Conservation (phyloP, 176 grass and related monocot species). For the Alloteropsis semialata region DNA sequence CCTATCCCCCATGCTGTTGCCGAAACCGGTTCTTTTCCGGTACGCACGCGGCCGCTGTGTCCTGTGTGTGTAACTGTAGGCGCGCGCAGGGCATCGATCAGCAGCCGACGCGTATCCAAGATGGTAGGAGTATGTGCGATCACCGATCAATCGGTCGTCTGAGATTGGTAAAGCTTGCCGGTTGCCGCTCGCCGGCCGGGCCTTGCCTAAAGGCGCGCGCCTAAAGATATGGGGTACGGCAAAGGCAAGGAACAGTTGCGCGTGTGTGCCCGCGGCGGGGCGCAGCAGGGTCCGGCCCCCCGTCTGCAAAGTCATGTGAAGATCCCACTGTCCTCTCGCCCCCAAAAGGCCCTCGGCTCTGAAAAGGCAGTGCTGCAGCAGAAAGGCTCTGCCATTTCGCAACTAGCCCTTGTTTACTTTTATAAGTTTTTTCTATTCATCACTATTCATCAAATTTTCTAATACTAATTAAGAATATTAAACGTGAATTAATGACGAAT, state of each 20-base stretch:
- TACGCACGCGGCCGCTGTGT: not conserved
- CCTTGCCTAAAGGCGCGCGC: not conserved
- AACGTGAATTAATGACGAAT: too few relatives aligned
- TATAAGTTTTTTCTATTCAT: too few relatives aligned
- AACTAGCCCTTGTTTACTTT: too few relatives aligned
- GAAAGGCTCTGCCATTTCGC: slow-evolving; percentile 25
- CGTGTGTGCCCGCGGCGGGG: not conserved
- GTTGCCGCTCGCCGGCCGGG: not conserved
- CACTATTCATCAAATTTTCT: too few relatives aligned
- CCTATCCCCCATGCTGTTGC: slow-evolving; percentile 27
- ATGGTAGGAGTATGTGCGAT: not conserved
- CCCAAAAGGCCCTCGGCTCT: slow-evolving; percentile 5
- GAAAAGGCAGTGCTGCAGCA: slow-evolving; percentile 3
- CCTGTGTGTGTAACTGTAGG: not conserved
- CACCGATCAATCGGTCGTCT: not conserved
- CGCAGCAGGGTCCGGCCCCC: not conserved
- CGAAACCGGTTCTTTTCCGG: slow-evolving; percentile 3
- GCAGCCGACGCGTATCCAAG: not conserved
- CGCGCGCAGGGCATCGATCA: not conserved
- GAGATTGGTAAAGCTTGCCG: not conserved
- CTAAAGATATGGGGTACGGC: not conserved
- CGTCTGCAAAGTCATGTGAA: slow-evolving; percentile 34
- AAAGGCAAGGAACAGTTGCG: slow-evolving; percentile 34
- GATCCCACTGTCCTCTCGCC: slow-evolving; percentile 23
- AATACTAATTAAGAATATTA: too few relatives aligned